Base-by-base conservation (phyloP, 495 filamentous ascomycete species). In the Chaetomium fimeti region DNA sequence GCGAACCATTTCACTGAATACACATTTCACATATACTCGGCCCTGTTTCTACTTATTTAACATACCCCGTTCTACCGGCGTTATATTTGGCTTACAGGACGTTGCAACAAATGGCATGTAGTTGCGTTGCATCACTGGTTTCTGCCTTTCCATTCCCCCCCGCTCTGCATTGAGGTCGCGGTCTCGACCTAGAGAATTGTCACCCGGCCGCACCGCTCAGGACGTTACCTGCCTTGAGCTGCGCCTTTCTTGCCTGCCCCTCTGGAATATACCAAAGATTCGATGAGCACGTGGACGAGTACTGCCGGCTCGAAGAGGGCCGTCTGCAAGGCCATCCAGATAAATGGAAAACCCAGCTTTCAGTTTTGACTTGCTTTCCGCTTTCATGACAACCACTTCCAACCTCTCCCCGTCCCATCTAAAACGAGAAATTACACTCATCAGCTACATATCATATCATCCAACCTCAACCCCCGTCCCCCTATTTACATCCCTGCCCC, bases 31-130 rank as follows among this genome's bases (percentile, higher is more conserved):
- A 49, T 24, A 49, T 49, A 52, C 13, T 16, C 6, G 15, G 4
- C 28, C 29, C 4, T 47, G 56, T 58, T 45, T 28, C 24, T 16
- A 12, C 32, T 32, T 59, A 9, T 38, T 6, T 12, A 42, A 32
- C 57, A 59, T 59, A 48, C 57, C 57, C 57, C 40, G 7, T 20
- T 59, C n/a, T 20, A 57, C 18, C 18, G 57, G 42, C 40, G 15
- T 11, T 27, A 48, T 58, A 59, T 48, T 3, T 47, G 42, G 15
- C 25, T 29, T 29, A 42, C 18, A 27, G 29, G 24, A 24, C 45
- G 45, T 20, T 49, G 45, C 45, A 49, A 49, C 24, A n/a, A 18
- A 52, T 29, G 43, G 20, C 20, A 22, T 48, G 11, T 49, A 20
- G 4, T 49, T 29, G 12, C 25, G 28, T 52, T 52, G 8, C 25